These are phyloP conservation scores for Lactuca saligna DNA, from an alignment of 129 eudicot genomes.

Conservation along the genomic window DNA sequence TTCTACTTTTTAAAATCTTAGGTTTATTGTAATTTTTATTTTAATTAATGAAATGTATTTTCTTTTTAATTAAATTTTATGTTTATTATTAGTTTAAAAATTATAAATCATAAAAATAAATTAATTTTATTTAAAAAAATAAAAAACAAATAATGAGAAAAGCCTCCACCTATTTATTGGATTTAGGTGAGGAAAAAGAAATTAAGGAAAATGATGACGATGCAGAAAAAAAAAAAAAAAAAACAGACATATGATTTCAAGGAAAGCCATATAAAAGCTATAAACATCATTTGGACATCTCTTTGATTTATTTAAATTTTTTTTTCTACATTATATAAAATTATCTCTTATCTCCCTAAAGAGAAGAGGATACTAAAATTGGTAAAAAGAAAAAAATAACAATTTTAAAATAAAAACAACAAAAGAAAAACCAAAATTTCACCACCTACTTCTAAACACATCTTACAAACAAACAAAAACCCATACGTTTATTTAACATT, in stretches of 20 bases:
- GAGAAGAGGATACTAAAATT: conserved; percentile 19
- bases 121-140: no score
- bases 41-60: no score
- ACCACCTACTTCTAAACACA: conserved; percentile 30
- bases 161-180: no score
- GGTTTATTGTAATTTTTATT: no score
- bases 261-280: conserved; percentile 5
- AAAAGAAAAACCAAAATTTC: conserved; percentile 32
- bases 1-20: no score
- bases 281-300: conserved; percentile 16
- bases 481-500: conserved; percentile 14
- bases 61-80: no score
- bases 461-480: conserved; percentile 31
- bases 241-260: conserved; percentile 26
- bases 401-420: not conserved
- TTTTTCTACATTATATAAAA: conserved; percentile 22
- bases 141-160: no score
- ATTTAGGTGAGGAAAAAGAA: no score
- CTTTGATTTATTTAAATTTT: conserved; percentile 12
- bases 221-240: no score
- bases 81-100: no score
- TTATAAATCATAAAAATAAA: no score
- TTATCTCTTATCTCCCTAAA: conserved; percentile 10
- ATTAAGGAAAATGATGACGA: no score
- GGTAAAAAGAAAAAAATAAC: conserved; percentile 10